These are phyloP conservation scores for Massospora cicadina DNA, from an alignment of 371 early-diverging fungal genomes.

Conservation along the genomic window DNA sequence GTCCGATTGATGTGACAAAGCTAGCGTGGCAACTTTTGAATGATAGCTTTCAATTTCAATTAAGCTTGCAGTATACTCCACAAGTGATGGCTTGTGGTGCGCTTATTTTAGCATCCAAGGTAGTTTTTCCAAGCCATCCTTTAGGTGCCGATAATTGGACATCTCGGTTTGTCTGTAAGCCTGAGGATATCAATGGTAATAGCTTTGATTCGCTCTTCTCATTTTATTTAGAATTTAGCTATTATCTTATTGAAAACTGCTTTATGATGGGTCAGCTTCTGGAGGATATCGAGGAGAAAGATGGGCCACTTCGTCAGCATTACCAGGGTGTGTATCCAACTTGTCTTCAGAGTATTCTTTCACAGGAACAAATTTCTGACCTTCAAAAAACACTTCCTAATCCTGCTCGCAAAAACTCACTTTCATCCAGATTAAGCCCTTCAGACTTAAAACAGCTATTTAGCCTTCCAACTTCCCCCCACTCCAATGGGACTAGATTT, in stretches of 20 bases:
- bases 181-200: not conserved
- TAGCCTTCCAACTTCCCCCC: not conserved
- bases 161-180: not conserved
- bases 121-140: not conserved
- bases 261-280: not conserved
- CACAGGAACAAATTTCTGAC: not conserved
- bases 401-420: not conserved
- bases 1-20: not conserved
- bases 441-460: not conserved
- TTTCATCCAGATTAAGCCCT: not conserved
- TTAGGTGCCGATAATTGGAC: not conserved
- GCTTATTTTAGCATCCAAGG: not conserved
- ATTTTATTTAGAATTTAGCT: not conserved
- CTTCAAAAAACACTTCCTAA: not conserved
- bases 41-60: conserved; percentile 2
- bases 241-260: not conserved
- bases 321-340: not conserved
- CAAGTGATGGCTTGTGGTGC: conserved; percentile 4
- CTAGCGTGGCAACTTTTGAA: not conserved
- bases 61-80: not conserved
- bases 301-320: not conserved
- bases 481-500: not conserved
- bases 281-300: not conserved
- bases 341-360: not conserved
- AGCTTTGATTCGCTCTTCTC: not conserved